Conservation (phyloP, 1,284 basidiomycete species). For the Apiotrichum brassicae region DNA sequence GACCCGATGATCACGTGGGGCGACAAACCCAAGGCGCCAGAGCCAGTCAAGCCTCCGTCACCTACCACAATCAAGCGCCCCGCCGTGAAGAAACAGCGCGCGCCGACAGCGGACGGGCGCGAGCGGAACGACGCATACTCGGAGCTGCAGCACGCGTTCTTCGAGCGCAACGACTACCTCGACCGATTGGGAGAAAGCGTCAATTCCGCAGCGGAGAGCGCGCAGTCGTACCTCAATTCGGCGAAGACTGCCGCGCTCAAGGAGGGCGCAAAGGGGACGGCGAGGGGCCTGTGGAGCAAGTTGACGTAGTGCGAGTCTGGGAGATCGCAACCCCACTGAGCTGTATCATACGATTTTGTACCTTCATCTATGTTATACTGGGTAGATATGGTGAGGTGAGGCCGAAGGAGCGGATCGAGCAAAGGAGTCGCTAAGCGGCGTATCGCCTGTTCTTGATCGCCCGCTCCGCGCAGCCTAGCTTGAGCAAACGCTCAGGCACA, state of each 20-base stretch:
- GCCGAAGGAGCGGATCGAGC: too few species aligned
- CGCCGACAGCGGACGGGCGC: conserved; percentile 22
- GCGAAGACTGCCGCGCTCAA: conserved; percentile 43
- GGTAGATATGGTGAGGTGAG: too few species aligned
- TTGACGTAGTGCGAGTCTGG: conserved; percentile 5
- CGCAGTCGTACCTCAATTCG: conserved; percentile 32
- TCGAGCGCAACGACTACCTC: conserved; percentile 30
- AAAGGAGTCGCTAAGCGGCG: too few species aligned
- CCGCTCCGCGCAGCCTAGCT: too few species aligned
- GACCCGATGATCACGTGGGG: conserved; percentile 41
- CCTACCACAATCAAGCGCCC: conserved; percentile 23
- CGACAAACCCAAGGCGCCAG: conserved; percentile 27
- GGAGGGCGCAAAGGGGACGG: conserved; percentile 41
- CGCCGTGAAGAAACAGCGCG: conserved; percentile 23
- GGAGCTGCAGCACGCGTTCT: conserved; percentile 37
- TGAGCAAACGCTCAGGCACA: too few species aligned
- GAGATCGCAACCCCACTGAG: too few species aligned
- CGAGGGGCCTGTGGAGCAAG: conserved; percentile 36
- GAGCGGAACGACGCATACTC: conserved; percentile 43
- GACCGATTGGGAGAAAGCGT: conserved; percentile 37
- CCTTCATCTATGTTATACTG: too few species aligned
- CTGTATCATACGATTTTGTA: too few species aligned
- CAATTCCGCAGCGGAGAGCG: conserved; percentile 30
- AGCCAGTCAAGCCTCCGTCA: conserved; percentile 20
- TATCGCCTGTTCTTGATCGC: too few species aligned